Base-by-base conservation (phyloP, 2,329 filamentous ascomycete species). In the Claviceps digitariae region DNA sequence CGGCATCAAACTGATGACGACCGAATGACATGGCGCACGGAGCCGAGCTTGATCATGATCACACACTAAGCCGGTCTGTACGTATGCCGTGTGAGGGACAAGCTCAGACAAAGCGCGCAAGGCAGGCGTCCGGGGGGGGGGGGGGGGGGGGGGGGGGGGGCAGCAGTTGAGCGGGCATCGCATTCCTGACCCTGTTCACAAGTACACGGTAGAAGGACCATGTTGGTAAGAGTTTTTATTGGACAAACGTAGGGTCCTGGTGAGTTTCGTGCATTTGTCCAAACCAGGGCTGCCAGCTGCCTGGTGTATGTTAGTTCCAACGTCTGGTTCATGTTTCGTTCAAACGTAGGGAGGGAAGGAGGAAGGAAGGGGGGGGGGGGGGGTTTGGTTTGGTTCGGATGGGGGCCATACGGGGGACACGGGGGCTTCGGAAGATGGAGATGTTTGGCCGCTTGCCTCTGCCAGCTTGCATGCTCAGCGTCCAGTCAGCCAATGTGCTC, bases 211-310 rank as follows among this genome's bases (percentile, higher is more conserved):
- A 51, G 17, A 21, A 41, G 23, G 46, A 47, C 46, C 38, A 43
- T 34, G 40, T 53, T 55, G 54, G 54, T 55, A 55, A 47, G 51
- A 34, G 6, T 25, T 48, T 20, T 48, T 36, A 55, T 55, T 55
- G 54, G 54, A 36, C n/a, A 23, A 41, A 27, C 9, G 13, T 17
- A 47, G 46, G 47, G 12, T 50, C 25, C 43, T 29, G 23, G 12
- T 43, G 13, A 36, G 34, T 15, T 3, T 36, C 34, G 34, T 15
- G 2, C 34, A 34, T 17, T 34, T 34, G 31, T 8, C 31, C 31
- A 34, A 34, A 34, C 31, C 31, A 34, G 31, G 31, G 31, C 31
- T 34, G 5, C 31, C 31, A 34, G 31, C 5, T 36, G 34, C 34
- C 34, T 15, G 13, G 34, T 6, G 12, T 13, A 15, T 13, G 34